phyloP scores from a whole-genome alignment of 225 moss, liverwort and hornwort genomes.

The Antitrichia curtipendula region DNA sequence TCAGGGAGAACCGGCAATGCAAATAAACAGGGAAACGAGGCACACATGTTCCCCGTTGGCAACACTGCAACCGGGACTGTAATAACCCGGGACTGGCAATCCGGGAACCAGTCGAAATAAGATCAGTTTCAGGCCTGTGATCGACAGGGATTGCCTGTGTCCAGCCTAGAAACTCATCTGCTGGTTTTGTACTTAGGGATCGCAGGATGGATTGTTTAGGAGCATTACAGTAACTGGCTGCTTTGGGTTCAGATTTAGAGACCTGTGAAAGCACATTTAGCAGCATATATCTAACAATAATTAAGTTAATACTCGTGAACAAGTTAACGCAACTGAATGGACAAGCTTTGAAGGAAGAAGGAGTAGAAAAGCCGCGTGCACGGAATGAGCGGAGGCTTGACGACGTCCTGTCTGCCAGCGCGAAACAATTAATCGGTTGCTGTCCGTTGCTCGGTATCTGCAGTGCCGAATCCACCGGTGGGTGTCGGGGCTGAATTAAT shows the following conservation, averaged over 20 bases:
- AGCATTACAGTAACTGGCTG: background rate
- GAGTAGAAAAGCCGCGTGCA: background rate
- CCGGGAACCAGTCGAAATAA: background rate
- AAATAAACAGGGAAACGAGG: background rate
- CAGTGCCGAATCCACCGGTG: background rate
- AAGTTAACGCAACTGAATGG: no score
- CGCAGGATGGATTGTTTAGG: background rate
- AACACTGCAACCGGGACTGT: background rate
- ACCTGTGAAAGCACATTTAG: background rate
- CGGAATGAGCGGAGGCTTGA: background rate
- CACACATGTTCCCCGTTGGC: background rate
- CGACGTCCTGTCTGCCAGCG: background rate
- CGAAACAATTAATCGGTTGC: background rate
- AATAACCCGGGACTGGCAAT: background rate
- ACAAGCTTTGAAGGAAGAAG: background rate
- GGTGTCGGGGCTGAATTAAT: background rate
- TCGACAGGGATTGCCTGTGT: background rate
- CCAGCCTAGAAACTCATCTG: background rate
- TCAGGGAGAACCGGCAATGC: background rate
- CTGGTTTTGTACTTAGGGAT: no score
- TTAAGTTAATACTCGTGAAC: background rate
- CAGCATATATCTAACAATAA: background rate
- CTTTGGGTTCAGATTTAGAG: background rate
- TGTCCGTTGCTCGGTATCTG: background rate
- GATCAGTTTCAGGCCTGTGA: background rate